These are phyloP conservation scores for Colletotrichum agaves DNA, from an alignment of 2,329 filamentous ascomycete genomes.

Conservation along the genomic window DNA sequence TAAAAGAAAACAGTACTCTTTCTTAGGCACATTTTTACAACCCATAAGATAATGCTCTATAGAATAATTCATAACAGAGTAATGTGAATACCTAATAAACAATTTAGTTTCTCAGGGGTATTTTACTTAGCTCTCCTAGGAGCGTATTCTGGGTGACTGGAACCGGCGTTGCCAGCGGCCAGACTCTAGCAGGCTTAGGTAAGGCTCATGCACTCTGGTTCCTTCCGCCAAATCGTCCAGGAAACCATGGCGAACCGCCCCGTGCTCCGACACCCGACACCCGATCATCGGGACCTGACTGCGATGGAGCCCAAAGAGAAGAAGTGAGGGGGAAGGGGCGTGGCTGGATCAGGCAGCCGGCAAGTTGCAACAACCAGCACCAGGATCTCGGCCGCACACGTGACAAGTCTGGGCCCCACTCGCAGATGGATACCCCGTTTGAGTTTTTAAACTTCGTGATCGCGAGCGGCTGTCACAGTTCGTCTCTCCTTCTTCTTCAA, in stretches of 20 bases:
- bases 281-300: constrained; percentile 32
- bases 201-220: not conserved
- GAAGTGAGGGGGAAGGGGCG: constrained; percentile 1
- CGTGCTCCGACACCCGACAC: constrained; percentile 35
- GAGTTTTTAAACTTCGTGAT: constrained; percentile 38
- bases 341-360: constrained; percentile 28
- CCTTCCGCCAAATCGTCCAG: constrained; percentile 21
- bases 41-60: too few species aligned
- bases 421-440: constrained; percentile 3
- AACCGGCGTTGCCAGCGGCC: not conserved
- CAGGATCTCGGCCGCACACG: not conserved
- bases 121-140: too few species aligned
- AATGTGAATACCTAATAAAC: too few species aligned
- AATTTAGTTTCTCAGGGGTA: too few species aligned
- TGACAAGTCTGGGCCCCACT: not conserved
- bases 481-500: constrained; percentile 45
- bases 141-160: not conserved
- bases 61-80: too few species aligned
- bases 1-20: too few species aligned
- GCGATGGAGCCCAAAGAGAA: not conserved
- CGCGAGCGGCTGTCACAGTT: constrained; percentile 3
- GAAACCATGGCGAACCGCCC: constrained; percentile 30
- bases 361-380: constrained; percentile 9
- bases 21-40: too few species aligned
- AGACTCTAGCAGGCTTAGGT: too few species aligned